phyloP scores from a whole-genome alignment of 1,139 yeast species.

The Kodamaea anthophila region DNA sequence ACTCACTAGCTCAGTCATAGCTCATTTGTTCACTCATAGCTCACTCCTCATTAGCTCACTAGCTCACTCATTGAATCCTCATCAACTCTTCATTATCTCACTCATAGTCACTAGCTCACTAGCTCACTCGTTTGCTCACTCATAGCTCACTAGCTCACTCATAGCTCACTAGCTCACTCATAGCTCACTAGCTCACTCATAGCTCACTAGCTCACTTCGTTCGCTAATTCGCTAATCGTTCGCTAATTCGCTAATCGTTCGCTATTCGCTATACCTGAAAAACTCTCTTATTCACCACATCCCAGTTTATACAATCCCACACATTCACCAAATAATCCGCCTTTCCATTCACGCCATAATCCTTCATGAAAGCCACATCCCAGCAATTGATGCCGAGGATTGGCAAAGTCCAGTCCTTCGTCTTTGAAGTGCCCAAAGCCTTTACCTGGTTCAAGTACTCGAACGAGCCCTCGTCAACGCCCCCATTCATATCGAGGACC shows the following conservation, averaged over 20 bases:
- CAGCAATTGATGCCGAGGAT: conserved; percentile 75
- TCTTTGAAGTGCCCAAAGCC: conserved; percentile 36
- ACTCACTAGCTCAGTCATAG: too few relatives aligned
- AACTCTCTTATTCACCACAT: conserved; percentile 62
- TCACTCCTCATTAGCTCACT: too few relatives aligned
- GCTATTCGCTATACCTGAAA: conserved; percentile 33
- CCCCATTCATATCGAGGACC: conserved; percentile 67
- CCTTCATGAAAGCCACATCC: conserved; percentile 81
- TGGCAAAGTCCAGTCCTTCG: conserved; percentile 69
- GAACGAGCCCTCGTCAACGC: conserved; percentile 51
- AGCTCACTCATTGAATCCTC: too few relatives aligned
- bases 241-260: not conserved
- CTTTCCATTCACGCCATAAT: conserved; percentile 78
- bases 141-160: too few relatives aligned
- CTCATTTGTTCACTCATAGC: too few relatives aligned
- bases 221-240: too few relatives aligned
- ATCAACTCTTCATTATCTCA: too few relatives aligned
- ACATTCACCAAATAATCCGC: conserved; percentile 66
- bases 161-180: too few relatives aligned
- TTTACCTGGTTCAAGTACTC: conserved; percentile 42
- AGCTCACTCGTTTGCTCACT: too few relatives aligned
- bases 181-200: too few relatives aligned
- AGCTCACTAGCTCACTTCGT: too few relatives aligned
- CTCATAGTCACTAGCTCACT: too few relatives aligned
- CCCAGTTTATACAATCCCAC: conserved; percentile 85